Percentiles rank a stretch among this genome's conserved stretches.
Conservation (phyloP, 805 yeast species). For the Starmerella gropengiesseri region DNA sequence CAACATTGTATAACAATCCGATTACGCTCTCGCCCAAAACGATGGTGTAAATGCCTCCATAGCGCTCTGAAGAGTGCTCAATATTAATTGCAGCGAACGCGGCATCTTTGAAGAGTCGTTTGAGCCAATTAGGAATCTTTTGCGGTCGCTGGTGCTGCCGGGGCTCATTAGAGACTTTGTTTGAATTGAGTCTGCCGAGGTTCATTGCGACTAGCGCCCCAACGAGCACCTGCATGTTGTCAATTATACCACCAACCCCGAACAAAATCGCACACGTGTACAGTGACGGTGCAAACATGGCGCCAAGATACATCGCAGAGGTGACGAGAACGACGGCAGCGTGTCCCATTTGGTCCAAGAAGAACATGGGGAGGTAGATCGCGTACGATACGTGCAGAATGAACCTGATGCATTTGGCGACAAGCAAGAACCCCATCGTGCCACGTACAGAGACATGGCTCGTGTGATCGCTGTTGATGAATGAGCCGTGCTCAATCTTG, state of each 20-base stretch:
- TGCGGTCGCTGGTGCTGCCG: too few relatives aligned
- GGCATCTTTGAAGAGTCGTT: neutral
- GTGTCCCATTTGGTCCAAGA: neutral
- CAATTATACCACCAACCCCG: conserved; percentile 8
- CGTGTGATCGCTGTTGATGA: neutral
- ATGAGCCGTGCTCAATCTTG: neutral
- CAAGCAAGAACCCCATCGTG: conserved; percentile 7
- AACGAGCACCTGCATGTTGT: conserved; percentile 1
- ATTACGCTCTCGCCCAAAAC: conserved; percentile 13
- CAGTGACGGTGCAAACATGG: conserved; percentile 7
- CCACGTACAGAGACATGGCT: conserved; percentile 1
- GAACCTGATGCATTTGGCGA: conserved; percentile 9
- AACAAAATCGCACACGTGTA: conserved; percentile 4
- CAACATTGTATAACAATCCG: conserved; percentile 5
- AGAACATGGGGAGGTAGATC: conserved; percentile 1
- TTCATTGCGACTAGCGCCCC: neutral
- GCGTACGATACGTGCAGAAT: conserved; percentile 8
- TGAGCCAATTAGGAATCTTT: neutral
- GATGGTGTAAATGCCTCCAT: conserved; percentile 7
- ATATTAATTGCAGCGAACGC: conserved; percentile 3
- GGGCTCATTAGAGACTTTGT: neutral
- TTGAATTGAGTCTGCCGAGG: neutral
- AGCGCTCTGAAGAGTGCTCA: conserved; percentile 10
- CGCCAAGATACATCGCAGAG: conserved; percentile 6
- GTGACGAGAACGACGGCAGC: conserved; percentile 8